Conservation (phyloP, 208 protist genomes). For the Acanthamoeba royreba region DNA sequence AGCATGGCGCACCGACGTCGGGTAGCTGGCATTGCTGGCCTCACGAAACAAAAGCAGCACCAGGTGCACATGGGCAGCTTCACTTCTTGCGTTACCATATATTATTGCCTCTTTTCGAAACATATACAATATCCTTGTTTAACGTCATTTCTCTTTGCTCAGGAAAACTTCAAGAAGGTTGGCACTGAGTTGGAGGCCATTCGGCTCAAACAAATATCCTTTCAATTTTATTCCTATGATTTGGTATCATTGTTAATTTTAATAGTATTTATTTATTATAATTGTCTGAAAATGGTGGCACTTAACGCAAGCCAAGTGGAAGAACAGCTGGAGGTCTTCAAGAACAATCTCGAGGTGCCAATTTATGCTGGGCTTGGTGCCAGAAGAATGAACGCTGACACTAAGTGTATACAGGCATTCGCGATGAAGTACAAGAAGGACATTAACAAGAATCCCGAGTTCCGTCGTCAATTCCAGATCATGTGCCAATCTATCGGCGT, state of each 20-base stretch:
- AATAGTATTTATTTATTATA: not conserved
- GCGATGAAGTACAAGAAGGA: slow-evolving; percentile 79
- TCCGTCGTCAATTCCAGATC: slow-evolving; percentile 76
- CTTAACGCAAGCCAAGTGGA: slow-evolving; percentile 56
- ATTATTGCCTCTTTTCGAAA: too few relatives aligned
- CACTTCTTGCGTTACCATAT: too few relatives aligned
- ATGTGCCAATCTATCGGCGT: slow-evolving; percentile 82
- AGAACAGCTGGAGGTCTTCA: slow-evolving; percentile 70
- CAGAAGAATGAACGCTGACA: not conserved
- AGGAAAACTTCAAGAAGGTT: not conserved
- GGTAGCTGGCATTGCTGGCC: not conserved
- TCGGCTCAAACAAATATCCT: not conserved
- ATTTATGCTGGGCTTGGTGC: not conserved
- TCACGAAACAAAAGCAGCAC: not conserved
- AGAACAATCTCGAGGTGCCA: slow-evolving; percentile 69
- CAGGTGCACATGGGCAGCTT: too few relatives aligned
- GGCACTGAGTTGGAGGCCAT: not conserved
- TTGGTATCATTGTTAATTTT: not conserved
- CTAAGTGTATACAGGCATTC: slow-evolving; percentile 64
- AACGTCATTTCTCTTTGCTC: too few relatives aligned
- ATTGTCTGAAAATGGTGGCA: not conserved
- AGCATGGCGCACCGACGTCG: not conserved
- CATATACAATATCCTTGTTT: too few relatives aligned
- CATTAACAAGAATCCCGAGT: slow-evolving; percentile 79
- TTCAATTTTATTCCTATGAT: not conserved